Conservation (phyloP, 805 yeast genomes). For the Candida arabinofermentans region DNA sequence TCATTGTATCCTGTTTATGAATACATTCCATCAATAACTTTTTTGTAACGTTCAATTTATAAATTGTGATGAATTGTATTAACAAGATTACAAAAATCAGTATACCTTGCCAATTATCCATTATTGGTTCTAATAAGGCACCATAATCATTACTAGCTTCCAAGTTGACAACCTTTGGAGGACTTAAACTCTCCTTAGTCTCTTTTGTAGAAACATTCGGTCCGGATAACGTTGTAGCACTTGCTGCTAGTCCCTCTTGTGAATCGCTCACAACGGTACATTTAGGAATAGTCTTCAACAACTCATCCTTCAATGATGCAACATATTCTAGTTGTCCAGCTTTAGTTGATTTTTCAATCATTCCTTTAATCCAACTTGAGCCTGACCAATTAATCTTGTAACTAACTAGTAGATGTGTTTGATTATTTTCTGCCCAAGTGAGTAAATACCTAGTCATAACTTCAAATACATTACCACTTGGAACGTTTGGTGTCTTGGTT, state of each 20-base stretch:
- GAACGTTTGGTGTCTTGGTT: constrained; percentile 88
- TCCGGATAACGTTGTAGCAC: too few species aligned
- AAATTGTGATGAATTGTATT: constrained; percentile 7
- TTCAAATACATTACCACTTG: constrained; percentile 79
- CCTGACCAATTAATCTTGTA: constrained; percentile 86
- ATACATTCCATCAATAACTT: neutral
- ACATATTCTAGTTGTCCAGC: constrained; percentile 75
- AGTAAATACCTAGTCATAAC: constrained; percentile 70
- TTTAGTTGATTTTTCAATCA: constrained; percentile 80
- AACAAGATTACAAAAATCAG: constrained; percentile 5
- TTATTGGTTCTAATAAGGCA: constrained; percentile 5
- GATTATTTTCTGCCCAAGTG: constrained; percentile 68
- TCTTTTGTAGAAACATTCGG: neutral
- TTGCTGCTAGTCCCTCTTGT: neutral
- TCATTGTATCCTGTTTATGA: constrained; percentile 1
- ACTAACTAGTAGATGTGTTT: constrained; percentile 59
- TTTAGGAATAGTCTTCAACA: constrained; percentile 17
- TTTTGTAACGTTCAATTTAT: constrained; percentile 3
- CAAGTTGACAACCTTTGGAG: neutral
- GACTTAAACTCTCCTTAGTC: neutral
- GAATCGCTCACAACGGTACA: neutral
- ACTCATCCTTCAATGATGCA: constrained; percentile 31
- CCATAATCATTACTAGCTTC: constrained; percentile 2
- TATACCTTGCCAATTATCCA: constrained; percentile 9
- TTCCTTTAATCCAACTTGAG: constrained; percentile 84